phyloP scores from a whole-genome alignment of 2,329 filamentous ascomycete species.

The Aspergillus thermomutatus region DNA sequence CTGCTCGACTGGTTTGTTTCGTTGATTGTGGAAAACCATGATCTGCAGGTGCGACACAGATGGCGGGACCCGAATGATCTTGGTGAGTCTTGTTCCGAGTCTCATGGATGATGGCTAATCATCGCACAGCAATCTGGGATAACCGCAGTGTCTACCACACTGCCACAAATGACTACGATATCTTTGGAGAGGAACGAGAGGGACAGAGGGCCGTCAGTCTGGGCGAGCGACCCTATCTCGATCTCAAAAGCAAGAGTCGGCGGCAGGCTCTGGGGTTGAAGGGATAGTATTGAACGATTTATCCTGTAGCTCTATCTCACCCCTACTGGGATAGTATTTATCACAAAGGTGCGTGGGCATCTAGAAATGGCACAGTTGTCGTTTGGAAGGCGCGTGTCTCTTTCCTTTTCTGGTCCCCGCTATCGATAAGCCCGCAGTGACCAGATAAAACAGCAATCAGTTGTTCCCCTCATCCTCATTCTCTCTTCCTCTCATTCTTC shows the following conservation, averaged over 20 bases:
- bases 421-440: background rate
- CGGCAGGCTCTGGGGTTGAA: conserved; percentile 20
- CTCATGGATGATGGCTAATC: background rate
- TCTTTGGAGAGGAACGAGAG: conserved; percentile 47
- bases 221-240: conserved; percentile 54
- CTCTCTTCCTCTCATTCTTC: background rate
- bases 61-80: conserved; percentile 44
- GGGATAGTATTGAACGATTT: background rate
- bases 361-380: too few relatives aligned
- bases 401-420: background rate
- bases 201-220: conserved; percentile 52
- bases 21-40: conserved; percentile 40
- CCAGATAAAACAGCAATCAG: too few relatives aligned
- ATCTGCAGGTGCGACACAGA: conserved; percentile 38
- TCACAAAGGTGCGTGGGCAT: too few relatives aligned
- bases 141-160: conserved; percentile 56
- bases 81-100: conserved; percentile 16
- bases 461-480: background rate
- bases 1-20: conserved; percentile 35
- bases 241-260: conserved; percentile 37
- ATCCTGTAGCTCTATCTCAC: too few relatives aligned
- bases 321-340: background rate
- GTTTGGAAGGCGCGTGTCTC: too few relatives aligned
- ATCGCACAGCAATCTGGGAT: conserved; percentile 54
- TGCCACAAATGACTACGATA: conserved; percentile 52